phyloP scores from a whole-genome alignment of 805 yeast species.

The Wickerhamiella azymoides region DNA sequence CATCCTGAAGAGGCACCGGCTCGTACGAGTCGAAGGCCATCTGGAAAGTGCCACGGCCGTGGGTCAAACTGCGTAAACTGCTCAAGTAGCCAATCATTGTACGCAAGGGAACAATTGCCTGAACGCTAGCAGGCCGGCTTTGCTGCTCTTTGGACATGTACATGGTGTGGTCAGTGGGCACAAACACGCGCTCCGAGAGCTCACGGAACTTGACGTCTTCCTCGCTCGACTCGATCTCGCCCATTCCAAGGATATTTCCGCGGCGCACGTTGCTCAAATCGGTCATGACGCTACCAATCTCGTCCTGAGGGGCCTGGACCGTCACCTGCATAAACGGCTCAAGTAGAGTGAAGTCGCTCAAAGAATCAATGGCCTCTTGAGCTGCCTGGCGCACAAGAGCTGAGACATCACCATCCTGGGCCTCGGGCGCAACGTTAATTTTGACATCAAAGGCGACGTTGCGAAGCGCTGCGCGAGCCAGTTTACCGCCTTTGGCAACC shows the following conservation, averaged over 20 bases:
- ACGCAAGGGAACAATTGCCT: slow-evolving; percentile 72
- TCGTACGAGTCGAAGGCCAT: slow-evolving; percentile 71
- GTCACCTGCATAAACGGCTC: slow-evolving; percentile 81
- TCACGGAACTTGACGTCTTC: slow-evolving; percentile 15
- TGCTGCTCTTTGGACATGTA: slow-evolving; percentile 29
- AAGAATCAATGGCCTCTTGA: slow-evolving; percentile 25
- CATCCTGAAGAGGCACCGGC: slow-evolving; percentile 43
- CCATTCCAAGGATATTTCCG: slow-evolving; percentile 59
- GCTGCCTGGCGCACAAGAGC: slow-evolving; percentile 35
- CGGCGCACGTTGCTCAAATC: slow-evolving; percentile 70
- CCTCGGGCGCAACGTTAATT: slow-evolving; percentile 44
- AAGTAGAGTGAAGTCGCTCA: slow-evolving; percentile 37
- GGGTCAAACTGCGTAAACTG: slow-evolving; percentile 65
- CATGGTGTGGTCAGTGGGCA: slow-evolving; percentile 23
- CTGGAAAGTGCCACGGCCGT: slow-evolving; percentile 74
- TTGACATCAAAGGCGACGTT: slow-evolving; percentile 44
- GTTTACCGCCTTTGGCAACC: slow-evolving; percentile 32
- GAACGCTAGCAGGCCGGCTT: slow-evolving; percentile 28
- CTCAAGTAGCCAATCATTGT: slow-evolving; percentile 85
- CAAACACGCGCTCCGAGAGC: slow-evolving; percentile 43
- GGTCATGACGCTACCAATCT: slow-evolving; percentile 70
- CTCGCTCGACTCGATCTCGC: slow-evolving; percentile 36
- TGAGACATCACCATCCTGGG: slow-evolving; percentile 29
- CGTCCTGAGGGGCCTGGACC: slow-evolving; percentile 47
- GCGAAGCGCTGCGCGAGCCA: slow-evolving; percentile 38